A percentile compares a stretch with the other conserved stretches of the same genome.
Conservation (phyloP, 345 rosid genomes). For the Litchi chinensis region DNA sequence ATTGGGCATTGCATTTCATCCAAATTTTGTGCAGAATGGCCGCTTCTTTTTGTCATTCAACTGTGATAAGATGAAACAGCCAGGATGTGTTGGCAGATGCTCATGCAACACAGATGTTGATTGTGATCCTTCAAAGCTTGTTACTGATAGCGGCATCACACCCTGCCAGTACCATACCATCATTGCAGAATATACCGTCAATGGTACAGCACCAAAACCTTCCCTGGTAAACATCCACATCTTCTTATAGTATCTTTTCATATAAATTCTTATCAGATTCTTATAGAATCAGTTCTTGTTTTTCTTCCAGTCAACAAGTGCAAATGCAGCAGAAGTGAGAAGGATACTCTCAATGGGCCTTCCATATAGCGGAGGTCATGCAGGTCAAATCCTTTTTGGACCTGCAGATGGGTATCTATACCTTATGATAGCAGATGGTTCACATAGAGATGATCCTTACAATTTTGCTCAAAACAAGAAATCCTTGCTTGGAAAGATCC, state of each 20-base stretch:
- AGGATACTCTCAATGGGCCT: slow-evolving; percentile 61
- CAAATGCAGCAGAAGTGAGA: slow-evolving; percentile 40
- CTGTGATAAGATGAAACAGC: slow-evolving; percentile 44
- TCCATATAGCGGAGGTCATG: slow-evolving; percentile 43
- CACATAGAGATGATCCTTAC: slow-evolving; percentile 38
- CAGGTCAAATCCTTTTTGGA: slow-evolving; percentile 61
- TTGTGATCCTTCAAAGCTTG: slow-evolving; percentile 45
- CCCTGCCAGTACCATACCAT: slow-evolving; percentile 41
- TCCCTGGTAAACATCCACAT: slow-evolving; percentile 31
- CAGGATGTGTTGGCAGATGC: slow-evolving; percentile 43
- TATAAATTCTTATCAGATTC: neutral
- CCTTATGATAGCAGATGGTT: slow-evolving; percentile 57
- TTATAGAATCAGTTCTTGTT: neutral
- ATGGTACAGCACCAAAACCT: slow-evolving; percentile 25
- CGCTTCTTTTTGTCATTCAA: slow-evolving; percentile 44
- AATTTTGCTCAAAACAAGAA: slow-evolving; percentile 57
- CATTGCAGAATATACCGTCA: slow-evolving; percentile 40
- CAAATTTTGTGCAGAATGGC: slow-evolving; percentile 39
- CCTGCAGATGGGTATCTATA: slow-evolving; percentile 56
- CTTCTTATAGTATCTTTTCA: neutral
- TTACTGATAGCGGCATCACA: slow-evolving; percentile 27
- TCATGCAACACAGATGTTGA: slow-evolving; percentile 44
- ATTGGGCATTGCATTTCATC: slow-evolving; percentile 56
- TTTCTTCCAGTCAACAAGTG: slow-evolving; percentile 15
- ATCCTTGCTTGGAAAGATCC: slow-evolving; percentile 58